A percentile compares a stretch with the other conserved stretches of the same genome.
phyloP scores from a whole-genome alignment of 2,329 filamentous ascomycete genomes.

The Penicillium sp. region DNA sequence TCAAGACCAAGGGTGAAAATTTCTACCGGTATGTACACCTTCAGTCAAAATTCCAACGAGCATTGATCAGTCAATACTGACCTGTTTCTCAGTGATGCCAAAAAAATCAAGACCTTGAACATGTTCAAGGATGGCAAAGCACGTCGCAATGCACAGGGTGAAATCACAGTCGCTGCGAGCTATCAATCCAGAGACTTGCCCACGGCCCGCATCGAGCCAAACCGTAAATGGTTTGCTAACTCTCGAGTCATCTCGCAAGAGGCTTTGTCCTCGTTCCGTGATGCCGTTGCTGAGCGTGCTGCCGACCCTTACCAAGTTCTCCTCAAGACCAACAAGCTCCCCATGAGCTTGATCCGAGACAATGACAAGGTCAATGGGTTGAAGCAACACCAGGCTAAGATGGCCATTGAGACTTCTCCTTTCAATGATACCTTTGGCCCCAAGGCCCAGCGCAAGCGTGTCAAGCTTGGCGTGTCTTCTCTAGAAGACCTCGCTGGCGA shows the following conservation, averaged over 20 bases:
- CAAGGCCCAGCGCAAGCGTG: conserved; percentile 87
- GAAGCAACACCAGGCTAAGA: conserved; percentile 91
- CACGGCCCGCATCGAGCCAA: conserved; percentile 85
- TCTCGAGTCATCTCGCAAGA: conserved; percentile 88
- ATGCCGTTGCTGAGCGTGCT: conserved; percentile 86
- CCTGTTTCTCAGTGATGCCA: conserved; percentile 57
- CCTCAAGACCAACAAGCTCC: conserved; percentile 95
- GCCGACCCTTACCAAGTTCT: conserved; percentile 90
- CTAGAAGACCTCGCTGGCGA: conserved; percentile 78
- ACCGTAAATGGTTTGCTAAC: conserved; percentile 97
- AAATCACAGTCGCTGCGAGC: conserved; percentile 78
- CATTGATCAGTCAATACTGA: conserved; percentile 12
- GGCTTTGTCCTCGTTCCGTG: conserved; percentile 79
- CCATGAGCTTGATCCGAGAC: conserved; percentile 90
- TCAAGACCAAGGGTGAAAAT: conserved; percentile 94
- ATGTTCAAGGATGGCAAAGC: conserved; percentile 87
- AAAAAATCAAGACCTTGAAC: conserved; percentile 84
- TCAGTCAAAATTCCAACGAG: conserved; percentile 28
- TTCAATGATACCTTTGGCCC: conserved; percentile 90
- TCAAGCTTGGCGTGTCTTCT: conserved; percentile 82
- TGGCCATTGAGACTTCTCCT: conserved; percentile 81
- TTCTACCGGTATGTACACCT: conserved; percentile 71
- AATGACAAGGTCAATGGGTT: conserved; percentile 74
- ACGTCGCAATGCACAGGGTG: conserved; percentile 75
- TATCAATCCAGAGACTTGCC: conserved; percentile 83